Evolutionary conservation across 805 yeast species (phyloP).

Genomic region (Soucietia sequanensis): DNA sequence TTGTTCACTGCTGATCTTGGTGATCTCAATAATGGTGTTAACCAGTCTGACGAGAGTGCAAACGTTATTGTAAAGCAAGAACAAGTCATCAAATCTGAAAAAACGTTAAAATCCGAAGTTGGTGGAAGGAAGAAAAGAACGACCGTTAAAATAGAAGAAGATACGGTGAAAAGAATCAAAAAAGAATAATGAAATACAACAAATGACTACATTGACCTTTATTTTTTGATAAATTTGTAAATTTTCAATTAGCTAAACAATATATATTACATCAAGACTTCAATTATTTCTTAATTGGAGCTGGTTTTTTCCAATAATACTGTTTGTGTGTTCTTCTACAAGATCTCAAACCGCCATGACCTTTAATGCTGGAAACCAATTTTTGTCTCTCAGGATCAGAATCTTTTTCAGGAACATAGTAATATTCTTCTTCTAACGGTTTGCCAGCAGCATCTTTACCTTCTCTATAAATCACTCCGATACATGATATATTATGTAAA

Average conservation of each 20-base stretch:
- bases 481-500: slow-evolving; percentile 49
- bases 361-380: slow-evolving; percentile 74
- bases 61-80: too few species aligned
- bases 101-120: background rate
- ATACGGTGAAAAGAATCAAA: background rate
- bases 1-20: slow-evolving; percentile 80
- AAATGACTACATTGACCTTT: too few species aligned
- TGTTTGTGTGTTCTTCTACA: slow-evolving; percentile 95
- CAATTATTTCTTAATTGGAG: slow-evolving; percentile 40
- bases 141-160: background rate
- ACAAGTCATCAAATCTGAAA: slow-evolving; percentile 6
- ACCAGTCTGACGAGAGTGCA: too few species aligned
- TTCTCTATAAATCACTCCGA: slow-evolving; percentile 84
- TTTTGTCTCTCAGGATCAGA: slow-evolving; percentile 63
- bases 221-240: too few species aligned
- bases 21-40: slow-evolving; percentile 69
- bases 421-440: slow-evolving; percentile 89
- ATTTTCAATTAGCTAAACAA: too few species aligned
- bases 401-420: slow-evolving; percentile 84
- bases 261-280: too few species aligned
- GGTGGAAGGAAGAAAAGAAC: background rate
- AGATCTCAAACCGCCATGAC: slow-evolving; percentile 75
- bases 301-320: slow-evolving; percentile 70
- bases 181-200: background rate
- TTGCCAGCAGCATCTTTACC: slow-evolving; percentile 98